A percentile compares a stretch with the other conserved stretches of the same genome.
phyloP scores from a whole-genome alignment of 2,329 filamentous ascomycete genomes.

The Whalleya microplaca region DNA sequence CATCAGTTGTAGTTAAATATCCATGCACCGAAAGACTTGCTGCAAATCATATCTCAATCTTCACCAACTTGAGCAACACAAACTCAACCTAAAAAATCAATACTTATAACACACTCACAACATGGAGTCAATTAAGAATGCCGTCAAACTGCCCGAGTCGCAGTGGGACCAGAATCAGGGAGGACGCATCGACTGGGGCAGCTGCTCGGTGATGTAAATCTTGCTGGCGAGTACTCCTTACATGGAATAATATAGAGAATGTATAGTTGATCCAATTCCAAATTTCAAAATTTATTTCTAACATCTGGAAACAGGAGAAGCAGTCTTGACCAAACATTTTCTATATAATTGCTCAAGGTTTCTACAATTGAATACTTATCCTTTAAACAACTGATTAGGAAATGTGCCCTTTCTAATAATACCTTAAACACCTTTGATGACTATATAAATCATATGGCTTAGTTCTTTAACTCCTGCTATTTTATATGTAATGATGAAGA shows the following conservation, averaged over 20 bases:
- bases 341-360: too few species aligned
- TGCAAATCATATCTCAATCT: background rate
- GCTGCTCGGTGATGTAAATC: constrained; percentile 29
- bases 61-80: background rate
- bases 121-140: constrained; percentile 7
- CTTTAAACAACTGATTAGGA: too few species aligned
- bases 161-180: constrained; percentile 20
- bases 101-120: background rate
- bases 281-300: too few species aligned
- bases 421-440: too few species aligned
- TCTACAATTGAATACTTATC: too few species aligned
- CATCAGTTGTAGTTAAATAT: background rate
- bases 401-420: too few species aligned
- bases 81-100: background rate
- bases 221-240: background rate
- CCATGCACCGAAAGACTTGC: background rate
- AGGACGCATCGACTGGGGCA: constrained; percentile 25
- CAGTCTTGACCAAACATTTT: too few species aligned
- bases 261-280: too few species aligned
- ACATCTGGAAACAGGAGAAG: too few species aligned
- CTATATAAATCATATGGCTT: too few species aligned
- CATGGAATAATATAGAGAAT: background rate
- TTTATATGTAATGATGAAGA: too few species aligned
- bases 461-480: too few species aligned
- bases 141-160: background rate